Conservation (phyloP, 2,329 filamentous ascomycete species). For the Thermoascus crustaceus region DNA sequence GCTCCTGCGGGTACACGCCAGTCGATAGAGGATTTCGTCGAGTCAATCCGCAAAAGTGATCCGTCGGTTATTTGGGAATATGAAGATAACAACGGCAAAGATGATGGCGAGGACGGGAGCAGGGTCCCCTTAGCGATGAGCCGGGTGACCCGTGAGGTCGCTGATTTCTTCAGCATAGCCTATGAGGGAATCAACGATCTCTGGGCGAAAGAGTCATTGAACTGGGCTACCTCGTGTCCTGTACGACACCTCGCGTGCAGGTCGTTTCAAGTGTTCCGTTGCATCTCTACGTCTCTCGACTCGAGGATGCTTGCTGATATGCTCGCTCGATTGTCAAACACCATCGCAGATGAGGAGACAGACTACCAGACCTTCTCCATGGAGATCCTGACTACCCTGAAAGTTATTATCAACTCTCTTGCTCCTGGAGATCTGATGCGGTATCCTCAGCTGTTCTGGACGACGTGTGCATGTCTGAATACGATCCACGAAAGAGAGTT, state of each 20-base stretch:
- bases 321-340: constrained; percentile 90
- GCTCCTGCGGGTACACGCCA: constrained; percentile 58
- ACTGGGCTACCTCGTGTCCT: constrained; percentile 94
- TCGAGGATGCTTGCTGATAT: constrained; percentile 95
- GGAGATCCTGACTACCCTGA: constrained; percentile 91
- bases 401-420: constrained; percentile 80
- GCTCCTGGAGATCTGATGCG: constrained; percentile 69
- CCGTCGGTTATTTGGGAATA: constrained; percentile 85
- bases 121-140: constrained; percentile 86
- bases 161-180: constrained; percentile 74
- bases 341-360: constrained; percentile 85
- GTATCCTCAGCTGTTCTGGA: constrained; percentile 98
- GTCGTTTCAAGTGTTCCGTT: constrained; percentile 95
- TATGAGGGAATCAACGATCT: constrained; percentile 83
- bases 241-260: constrained; percentile 91
- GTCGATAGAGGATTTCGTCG: constrained; percentile 78
- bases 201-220: constrained; percentile 82
- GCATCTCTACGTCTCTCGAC: constrained; percentile 82
- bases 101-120: constrained; percentile 62
- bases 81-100: constrained; percentile 77
- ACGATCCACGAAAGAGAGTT: constrained; percentile 97
- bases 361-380: constrained; percentile 97
- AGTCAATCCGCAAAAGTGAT: constrained; percentile 77
- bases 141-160: constrained; percentile 69
- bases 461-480: constrained; percentile 88